Conservation (phyloP, 83 land plant genomes). For the Isoetes engelmannii region DNA sequence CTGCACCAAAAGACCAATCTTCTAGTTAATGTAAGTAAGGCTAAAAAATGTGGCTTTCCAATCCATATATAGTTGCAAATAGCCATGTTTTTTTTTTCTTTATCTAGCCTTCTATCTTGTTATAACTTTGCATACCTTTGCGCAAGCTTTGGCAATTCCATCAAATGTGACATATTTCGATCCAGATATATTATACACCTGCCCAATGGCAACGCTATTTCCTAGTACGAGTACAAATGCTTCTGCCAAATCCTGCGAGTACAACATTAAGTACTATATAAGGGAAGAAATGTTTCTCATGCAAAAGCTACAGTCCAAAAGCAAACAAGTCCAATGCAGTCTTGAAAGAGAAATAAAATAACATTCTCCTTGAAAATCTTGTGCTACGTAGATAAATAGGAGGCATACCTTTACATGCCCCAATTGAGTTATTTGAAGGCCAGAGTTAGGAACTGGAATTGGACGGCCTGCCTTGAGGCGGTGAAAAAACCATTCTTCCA, state of each 20-base stretch:
- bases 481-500: conserved; percentile 99
- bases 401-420: conserved; percentile 91
- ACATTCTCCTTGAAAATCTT: too few relatives aligned
- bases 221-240: conserved; percentile 75
- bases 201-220: conserved; percentile 68
- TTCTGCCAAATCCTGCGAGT: conserved; percentile 65
- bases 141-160: conserved; percentile 96
- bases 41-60: neutral
- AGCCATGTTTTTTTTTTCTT: too few relatives aligned
- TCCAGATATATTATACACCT: conserved; percentile 94
- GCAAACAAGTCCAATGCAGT: neutral
- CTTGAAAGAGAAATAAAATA: neutral
- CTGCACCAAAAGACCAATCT: conserved; percentile 23
- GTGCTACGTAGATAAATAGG: neutral
- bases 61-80: too few relatives aligned
- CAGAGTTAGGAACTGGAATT: conserved; percentile 86
- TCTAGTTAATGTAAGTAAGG: neutral
- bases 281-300: neutral
- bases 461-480: conserved; percentile 92
- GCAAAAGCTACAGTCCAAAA: neutral
- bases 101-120: too few relatives aligned
- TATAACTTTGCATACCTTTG: conserved; percentile 58
- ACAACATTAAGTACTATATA: neutral
- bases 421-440: conserved; percentile 86
- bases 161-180: conserved; percentile 91